Percentiles rank a stretch among this genome's conserved stretches.
phyloP scores from a whole-genome alignment of 78 protist species.

The Paulinella micropora region DNA sequence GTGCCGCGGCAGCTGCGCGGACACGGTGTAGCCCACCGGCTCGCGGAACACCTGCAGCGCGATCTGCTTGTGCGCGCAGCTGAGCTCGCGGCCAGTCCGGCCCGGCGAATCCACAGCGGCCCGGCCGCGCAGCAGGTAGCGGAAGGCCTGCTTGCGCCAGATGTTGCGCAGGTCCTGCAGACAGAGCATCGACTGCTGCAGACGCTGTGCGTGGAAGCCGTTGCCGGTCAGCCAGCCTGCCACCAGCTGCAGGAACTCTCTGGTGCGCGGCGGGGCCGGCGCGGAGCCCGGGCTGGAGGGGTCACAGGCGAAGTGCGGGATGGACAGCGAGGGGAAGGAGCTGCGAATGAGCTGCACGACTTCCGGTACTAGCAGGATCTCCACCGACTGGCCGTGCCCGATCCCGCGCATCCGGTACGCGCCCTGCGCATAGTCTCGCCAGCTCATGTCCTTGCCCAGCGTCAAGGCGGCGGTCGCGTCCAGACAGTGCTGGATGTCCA shows the following conservation, averaged over 20 bases:
- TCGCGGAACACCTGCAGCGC: constrained; percentile 9
- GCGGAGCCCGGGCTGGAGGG: background rate
- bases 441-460: constrained; percentile 47
- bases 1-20: background rate
- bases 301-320: background rate
- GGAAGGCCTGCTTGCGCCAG: background rate
- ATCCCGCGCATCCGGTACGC: constrained; percentile 48
- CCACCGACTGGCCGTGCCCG: constrained; percentile 29
- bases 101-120: too few relatives aligned
- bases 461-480: constrained; percentile 28
- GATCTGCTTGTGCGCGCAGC: too few relatives aligned
- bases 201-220: constrained; percentile 21
- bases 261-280: background rate
- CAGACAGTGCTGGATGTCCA: constrained; percentile 16
- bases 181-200: constrained; percentile 25
- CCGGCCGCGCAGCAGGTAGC: background rate
- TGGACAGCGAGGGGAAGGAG: background rate
- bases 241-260: constrained; percentile 1
- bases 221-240: constrained; percentile 37
- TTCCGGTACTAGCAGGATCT: constrained; percentile 24
- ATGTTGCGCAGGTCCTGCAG: constrained; percentile 22
- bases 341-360: background rate
- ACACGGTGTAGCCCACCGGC: constrained; percentile 3
- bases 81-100: too few relatives aligned
- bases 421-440: constrained; percentile 41